Conservation (phyloP, 2,329 filamentous ascomycete species). For the Aspergillus sp. region DNA sequence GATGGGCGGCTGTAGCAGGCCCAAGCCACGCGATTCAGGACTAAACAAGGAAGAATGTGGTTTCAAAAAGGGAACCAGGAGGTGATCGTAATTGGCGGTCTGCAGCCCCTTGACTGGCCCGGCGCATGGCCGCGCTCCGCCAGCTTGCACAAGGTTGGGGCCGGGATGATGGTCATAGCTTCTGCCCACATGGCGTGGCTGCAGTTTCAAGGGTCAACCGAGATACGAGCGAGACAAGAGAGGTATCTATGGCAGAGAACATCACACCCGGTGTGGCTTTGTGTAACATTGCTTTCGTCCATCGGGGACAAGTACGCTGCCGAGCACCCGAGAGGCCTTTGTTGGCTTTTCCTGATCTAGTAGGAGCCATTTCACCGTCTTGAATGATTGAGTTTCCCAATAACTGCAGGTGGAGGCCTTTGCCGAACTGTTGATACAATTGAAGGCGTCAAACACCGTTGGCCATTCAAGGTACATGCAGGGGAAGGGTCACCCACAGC, state of each 20-base stretch:
- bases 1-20: background rate
- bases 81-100: background rate
- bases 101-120: background rate
- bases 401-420: too few species aligned
- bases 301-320: background rate
- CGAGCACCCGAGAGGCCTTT: background rate
- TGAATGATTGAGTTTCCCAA: too few species aligned
- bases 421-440: too few species aligned
- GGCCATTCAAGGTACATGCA: background rate
- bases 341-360: background rate
- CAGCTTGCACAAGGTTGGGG: background rate
- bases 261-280: background rate
- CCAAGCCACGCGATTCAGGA: background rate
- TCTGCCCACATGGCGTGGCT: background rate
- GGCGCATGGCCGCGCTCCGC: background rate
- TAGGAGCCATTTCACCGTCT: background rate
- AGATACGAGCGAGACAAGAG: background rate
- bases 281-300: background rate
- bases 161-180: background rate
- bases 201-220: background rate
- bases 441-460: too few species aligned
- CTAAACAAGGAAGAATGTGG: too few species aligned
- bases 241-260: background rate
- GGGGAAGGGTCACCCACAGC: constrained; percentile 11
- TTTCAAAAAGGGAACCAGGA: background rate